Evolutionary conservation across 2,329 filamentous ascomycete genomes (phyloP), one percentile per base, ranked within the genome.

Genomic region (Penicillium sp.): DNA sequence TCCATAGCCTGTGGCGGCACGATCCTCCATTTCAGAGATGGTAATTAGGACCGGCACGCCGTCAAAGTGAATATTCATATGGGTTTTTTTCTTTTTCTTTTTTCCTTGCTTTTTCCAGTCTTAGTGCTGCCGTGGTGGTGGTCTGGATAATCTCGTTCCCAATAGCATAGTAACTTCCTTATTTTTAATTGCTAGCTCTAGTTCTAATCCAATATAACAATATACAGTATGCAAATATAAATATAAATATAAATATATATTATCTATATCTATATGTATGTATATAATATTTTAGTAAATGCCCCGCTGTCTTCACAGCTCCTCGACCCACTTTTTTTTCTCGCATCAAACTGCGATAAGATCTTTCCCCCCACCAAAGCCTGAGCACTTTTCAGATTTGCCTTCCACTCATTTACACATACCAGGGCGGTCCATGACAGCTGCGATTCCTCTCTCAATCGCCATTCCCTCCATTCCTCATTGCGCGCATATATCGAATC

Each of bases 1-100:
- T 67, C 54, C 52, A 66, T 62, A 65, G 43, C 51, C 52, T 45
- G 36, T 58, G 55, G 55, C 52, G 55, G 53, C 43, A 46, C 42
- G 33, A 58, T 23, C 52, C 40, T 26, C 21, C 4, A 39, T 39
- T 23, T 39, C 34, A 4, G 7, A n/a, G n/a, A n/a, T 16, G 49
- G 46, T 52, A 50, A 40, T 56, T 52, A 24, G 42, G 46, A 48
- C 26, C 28, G 18, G 24, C 18, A 31, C 42, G 42, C 29, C 16
- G 45, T 37, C 19, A 14, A 36, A 26, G 23, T 48, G 24, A 45
- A 45, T 45, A 45, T 45, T 29, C 24, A 43, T 43, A 43, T 29
- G 40, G 40, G n/a, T 29, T 28, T 29, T 23, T 29, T 18, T n/a
- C 26, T 26, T 40, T n/a, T 18, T 5, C 13, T 37, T 39, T 39